Base-by-base conservation (phyloP, 768 basidiomycete genomes). In the Kwoniella sp. region DNA sequence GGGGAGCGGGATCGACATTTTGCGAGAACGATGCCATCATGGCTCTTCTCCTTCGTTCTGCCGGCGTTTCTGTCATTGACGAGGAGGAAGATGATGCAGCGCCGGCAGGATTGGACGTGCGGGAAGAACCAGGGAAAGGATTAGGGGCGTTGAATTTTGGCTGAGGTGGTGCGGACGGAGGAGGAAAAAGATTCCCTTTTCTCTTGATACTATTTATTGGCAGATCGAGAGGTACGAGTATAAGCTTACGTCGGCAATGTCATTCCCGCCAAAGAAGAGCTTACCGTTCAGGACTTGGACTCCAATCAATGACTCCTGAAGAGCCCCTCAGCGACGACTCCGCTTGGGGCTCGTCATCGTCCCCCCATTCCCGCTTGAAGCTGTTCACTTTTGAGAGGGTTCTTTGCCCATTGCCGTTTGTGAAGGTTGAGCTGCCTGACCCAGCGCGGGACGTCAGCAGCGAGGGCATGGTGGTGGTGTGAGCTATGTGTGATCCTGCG, bases 361-460 rank as follows among this genome's bases (percentile, higher is more conserved):
- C 62, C 2, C 58, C 57, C 75, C 75, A 78, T 26, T 74, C 66
- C 15, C 77, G 56, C 65, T 73, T 74, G 61, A 78, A 68, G 25
- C 68, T 69, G 58, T 68, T 78, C 41, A 78, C 75, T 41, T 64
- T 62, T 0, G 76, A 78, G 55, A 78, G 69, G 2, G 55, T 26
- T n/a, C 38, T 54, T 25, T 25, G 23, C 56, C 48, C 38, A 20
- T 45, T 45, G 25, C 28, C 29, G 37, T 34, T 41, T 8, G 23
- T n/a, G 8, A n/a, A 55, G 4, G 45, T 37, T 1, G 31, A 30
- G 2, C 57, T n/a, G 26, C 5, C 25, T 13, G 57, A 29, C 5
- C 47, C 26, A 31, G 53, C 41, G 28, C 65, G 50, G 2, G 59
- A 55, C 2, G 58, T 61, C 25, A 66, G 13, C 17, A 61, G 58